Evolutionary conservation across 441 rosid genomes (phyloP).

Genomic region (Eruca vesicaria): DNA sequence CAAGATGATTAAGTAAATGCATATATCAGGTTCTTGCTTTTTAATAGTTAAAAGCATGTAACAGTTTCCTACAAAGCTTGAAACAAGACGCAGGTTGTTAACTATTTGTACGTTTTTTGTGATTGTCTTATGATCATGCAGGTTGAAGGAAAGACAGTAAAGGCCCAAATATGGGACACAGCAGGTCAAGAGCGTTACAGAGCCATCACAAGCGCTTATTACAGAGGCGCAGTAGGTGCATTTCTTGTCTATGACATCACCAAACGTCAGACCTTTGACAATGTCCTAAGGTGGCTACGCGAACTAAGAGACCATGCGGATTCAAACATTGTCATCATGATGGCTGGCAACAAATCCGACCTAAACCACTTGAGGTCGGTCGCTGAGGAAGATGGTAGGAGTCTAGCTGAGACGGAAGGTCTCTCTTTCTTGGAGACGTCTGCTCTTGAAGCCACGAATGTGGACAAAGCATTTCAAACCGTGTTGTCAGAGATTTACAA

Average conservation of each 20-base stretch:
- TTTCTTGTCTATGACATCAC: conserved; percentile 70
- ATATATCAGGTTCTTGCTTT: not conserved
- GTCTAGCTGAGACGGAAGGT: conserved; percentile 53
- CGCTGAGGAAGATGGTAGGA: conserved; percentile 43
- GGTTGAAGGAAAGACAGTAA: conserved; percentile 77
- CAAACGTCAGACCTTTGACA: conserved; percentile 64
- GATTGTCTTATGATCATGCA: conserved; percentile 22
- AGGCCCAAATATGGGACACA: conserved; percentile 81
- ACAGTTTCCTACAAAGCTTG: not conserved
- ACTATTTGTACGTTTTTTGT: not conserved
- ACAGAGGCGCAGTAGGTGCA: conserved; percentile 71
- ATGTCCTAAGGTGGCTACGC: conserved; percentile 60
- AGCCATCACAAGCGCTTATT: conserved; percentile 76
- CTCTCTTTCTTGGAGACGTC: conserved; percentile 69
- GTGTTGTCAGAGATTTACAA: conserved; percentile 59
- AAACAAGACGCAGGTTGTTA: not conserved
- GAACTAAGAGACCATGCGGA: conserved; percentile 73
- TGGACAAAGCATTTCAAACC: conserved; percentile 67
- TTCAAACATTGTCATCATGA: conserved; percentile 71
- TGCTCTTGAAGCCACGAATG: conserved; percentile 58
- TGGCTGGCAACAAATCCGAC: conserved; percentile 76
- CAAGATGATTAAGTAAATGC: not conserved
- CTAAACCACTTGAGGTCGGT: conserved; percentile 61
- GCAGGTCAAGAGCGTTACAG: conserved; percentile 78
- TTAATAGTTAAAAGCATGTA: not conserved